Percentiles rank a stretch among this genome's conserved stretches.
phyloP scores from a whole-genome alignment of 164 flowering plant species.

The Vitis labrusca region DNA sequence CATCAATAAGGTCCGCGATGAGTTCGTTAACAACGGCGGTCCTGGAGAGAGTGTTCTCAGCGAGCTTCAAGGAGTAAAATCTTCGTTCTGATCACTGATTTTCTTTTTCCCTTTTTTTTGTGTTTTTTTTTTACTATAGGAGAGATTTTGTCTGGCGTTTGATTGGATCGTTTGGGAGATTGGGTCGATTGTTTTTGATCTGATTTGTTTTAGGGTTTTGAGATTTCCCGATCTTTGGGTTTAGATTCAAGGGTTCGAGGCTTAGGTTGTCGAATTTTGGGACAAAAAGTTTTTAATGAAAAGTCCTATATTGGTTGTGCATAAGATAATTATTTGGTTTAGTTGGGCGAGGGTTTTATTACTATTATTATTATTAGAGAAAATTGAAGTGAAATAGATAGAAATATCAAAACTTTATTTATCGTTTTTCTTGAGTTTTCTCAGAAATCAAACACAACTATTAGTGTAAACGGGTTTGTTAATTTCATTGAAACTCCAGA shows the following conservation, averaged over 20 bases:
- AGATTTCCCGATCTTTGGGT: constrained; percentile 8
- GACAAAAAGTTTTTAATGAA: too few species aligned
- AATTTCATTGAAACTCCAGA: constrained; percentile 33
- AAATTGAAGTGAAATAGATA: too few species aligned
- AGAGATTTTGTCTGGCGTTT: neutral
- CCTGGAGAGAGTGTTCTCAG: constrained; percentile 72
- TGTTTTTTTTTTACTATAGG: neutral
- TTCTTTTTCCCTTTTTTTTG: neutral
- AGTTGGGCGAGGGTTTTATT: too few species aligned
- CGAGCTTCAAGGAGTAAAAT: constrained; percentile 82
- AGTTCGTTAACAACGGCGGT: constrained; percentile 66
- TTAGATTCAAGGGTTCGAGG: neutral
- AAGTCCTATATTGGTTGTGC: too few species aligned
- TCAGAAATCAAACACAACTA: too few species aligned
- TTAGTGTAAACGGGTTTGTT: constrained; percentile 3
- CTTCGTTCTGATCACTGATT: neutral
- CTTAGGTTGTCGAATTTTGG: too few species aligned
- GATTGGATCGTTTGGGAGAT: neutral
- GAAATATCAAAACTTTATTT: too few species aligned
- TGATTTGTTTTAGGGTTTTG: constrained; percentile 16
- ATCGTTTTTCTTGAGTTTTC: too few species aligned
- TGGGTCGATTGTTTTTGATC: constrained; percentile 1
- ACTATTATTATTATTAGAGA: too few species aligned
- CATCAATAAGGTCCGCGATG: constrained; percentile 82
- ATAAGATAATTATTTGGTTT: too few species aligned